phyloP scores from a whole-genome alignment of 176 grass and related monocot species.

The Bothriochloa decipiens region DNA sequence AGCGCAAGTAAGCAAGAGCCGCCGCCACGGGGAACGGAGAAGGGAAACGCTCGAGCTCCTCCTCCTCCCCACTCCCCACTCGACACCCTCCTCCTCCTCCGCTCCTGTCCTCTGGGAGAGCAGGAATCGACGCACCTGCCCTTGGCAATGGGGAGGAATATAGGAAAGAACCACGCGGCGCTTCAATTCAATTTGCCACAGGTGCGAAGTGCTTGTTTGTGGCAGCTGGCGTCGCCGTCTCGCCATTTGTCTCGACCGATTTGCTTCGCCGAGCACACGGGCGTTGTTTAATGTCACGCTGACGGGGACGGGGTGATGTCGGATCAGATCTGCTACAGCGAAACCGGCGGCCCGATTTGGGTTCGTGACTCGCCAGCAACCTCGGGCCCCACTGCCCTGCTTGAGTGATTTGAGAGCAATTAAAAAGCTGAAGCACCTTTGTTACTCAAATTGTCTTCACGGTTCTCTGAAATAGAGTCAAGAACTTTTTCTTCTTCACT shows the following conservation, averaged over 20 bases:
- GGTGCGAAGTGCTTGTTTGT: not conserved
- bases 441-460: too few relatives aligned
- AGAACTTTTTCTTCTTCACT: too few relatives aligned
- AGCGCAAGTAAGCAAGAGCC: not conserved
- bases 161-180: not conserved
- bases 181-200: not conserved
- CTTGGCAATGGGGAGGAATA: not conserved
- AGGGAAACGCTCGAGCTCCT: not conserved
- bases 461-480: too few relatives aligned
- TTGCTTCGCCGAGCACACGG: not conserved
- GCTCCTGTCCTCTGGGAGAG: not conserved
- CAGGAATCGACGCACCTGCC: slow-evolving; percentile 10
- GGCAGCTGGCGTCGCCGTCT: too few relatives aligned
- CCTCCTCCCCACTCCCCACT: not conserved
- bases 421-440: too few relatives aligned
- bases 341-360: too few relatives aligned
- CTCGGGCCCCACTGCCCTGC: too few relatives aligned
- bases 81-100: too few relatives aligned
- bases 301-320: not conserved
- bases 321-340: not conserved
- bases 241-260: not conserved
- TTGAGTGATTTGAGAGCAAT: too few relatives aligned
- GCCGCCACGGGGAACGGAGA: not conserved
- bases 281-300: not conserved
- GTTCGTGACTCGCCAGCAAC: too few relatives aligned